Conservation (phyloP, 192 early-diverging fungal genomes). For the Obelidium mucronatum region DNA sequence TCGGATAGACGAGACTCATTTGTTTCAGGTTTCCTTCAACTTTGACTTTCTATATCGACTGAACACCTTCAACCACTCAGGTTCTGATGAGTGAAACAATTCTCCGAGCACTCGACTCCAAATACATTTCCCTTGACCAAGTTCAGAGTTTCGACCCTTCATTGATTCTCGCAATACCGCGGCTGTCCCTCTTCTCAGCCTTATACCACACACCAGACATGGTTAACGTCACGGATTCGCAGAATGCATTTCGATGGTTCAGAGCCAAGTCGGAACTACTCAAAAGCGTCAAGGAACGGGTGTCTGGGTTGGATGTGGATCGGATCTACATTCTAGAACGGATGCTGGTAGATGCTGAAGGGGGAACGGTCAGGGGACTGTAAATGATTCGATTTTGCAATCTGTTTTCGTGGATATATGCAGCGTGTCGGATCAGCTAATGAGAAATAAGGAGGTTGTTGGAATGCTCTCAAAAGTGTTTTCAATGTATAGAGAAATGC, state of each 20-base stretch:
- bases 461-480: constrained; percentile 65
- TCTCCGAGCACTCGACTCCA: constrained; percentile 46
- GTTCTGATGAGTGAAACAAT: constrained; percentile 71
- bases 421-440: constrained; percentile 61
- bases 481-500: constrained; percentile 55
- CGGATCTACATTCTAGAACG: constrained; percentile 26
- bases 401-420: constrained; percentile 58
- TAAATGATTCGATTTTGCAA: constrained; percentile 7
- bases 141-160: constrained; percentile 65
- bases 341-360: constrained; percentile 29
- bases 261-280: constrained; percentile 46
- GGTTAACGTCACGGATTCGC: constrained; percentile 60
- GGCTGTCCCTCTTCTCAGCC: constrained; percentile 65
- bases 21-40: constrained; percentile 52
- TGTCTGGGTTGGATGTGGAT: not conserved
- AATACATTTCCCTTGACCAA: constrained; percentile 48
- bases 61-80: constrained; percentile 32
- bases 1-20: constrained; percentile 49
- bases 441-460: constrained; percentile 62
- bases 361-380: constrained; percentile 4
- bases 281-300: not conserved
- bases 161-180: constrained; percentile 65
- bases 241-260: constrained; percentile 70
- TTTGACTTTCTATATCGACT: not conserved
- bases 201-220: constrained; percentile 61